phyloP scores from a whole-genome alignment of 2,329 filamentous ascomycete species.

The Monosporascus sp. region DNA sequence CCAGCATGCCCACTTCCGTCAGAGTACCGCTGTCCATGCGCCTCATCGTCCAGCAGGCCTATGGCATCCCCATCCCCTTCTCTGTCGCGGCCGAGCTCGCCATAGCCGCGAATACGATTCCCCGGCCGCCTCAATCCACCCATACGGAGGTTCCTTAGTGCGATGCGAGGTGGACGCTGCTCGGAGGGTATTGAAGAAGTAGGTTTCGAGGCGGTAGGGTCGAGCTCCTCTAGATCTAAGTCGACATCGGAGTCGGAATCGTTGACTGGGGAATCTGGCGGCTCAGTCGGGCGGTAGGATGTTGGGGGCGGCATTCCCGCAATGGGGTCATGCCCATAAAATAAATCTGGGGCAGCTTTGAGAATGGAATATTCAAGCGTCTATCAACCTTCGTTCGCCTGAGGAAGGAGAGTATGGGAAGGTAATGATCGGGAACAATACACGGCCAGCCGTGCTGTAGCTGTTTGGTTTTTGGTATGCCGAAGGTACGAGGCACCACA shows the following conservation, averaged over 20 bases:
- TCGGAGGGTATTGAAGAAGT: conserved; percentile 46
- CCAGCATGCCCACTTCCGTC: conserved; percentile 54
- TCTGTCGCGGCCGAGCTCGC: conserved; percentile 52
- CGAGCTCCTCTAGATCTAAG: conserved; percentile 74
- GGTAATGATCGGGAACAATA: too few species aligned
- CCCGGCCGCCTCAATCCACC: conserved; percentile 52
- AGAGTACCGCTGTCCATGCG: conserved; percentile 49
- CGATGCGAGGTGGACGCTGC: conserved; percentile 55
- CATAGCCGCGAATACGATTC: conserved; percentile 51
- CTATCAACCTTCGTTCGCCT: conserved; percentile 2
- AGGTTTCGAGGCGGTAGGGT: conserved; percentile 47
- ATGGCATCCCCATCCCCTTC: conserved; percentile 61
- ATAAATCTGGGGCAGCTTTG: background rate
- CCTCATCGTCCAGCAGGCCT: conserved; percentile 60
- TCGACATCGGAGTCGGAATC: conserved; percentile 76
- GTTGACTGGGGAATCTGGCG: conserved; percentile 58
- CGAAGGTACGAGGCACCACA: too few species aligned
- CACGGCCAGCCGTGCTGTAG: too few species aligned
- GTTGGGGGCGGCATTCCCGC: conserved; percentile 54
- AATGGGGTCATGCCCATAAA: conserved; percentile 27
- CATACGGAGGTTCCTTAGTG: conserved; percentile 66
- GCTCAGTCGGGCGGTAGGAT: conserved; percentile 48
- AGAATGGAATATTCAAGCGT: too few species aligned
- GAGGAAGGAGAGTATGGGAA: too few species aligned
- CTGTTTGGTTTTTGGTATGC: too few species aligned